Base-by-base conservation (phyloP, 371 early-diverging fungal genomes). In the Rhizomucor miehei region DNA sequence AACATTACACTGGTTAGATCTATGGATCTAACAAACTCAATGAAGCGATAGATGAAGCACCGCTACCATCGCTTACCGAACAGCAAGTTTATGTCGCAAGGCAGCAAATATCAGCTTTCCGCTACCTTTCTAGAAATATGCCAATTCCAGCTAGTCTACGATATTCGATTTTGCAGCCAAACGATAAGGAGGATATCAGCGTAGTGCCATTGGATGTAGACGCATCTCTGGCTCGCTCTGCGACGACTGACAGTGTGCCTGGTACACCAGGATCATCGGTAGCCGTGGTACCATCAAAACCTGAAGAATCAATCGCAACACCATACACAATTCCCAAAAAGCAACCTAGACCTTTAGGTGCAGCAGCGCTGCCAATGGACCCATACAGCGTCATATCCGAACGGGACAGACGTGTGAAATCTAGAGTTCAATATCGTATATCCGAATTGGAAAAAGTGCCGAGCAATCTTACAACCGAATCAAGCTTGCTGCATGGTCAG, bases 41-140 rank as follows among this genome's bases (percentile, higher is more conserved):
- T n/a, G 48, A 3, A 25, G 29, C 17, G 14, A 35, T 17, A 24
- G 48, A 25, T n/a, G 21, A 23, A 21, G 37, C 17, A 29, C 44
- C 48, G 35, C 57, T n/a, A n/a, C n/a, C 58, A 21, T 41, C 59
- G 10, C 85, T 89, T 55, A 69, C 86, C 14, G 66, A 70, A 48
- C 76, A 77, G n/a, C 91, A 93, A 57, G 51, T 89, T 16, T 71
- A 75, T 17, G 76, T 81, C 13, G 76, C 94, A 39, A 85, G 86
- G 51, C 76, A 75, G 57, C 96, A 95, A 56, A 91, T 94, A 41
- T 68, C 82, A 23, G 90, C 92, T 38, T 94, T 83, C 70, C 87
- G 89, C 45, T 69, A 88, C 16, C 85, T 93, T 35, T 81, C 91
- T n/a, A 79, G 82, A 58, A 92, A 90, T 63, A 67, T 89, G 75